phyloP scores from a whole-genome alignment of 345 rosid species.

The Excoecaria agallocha region DNA sequence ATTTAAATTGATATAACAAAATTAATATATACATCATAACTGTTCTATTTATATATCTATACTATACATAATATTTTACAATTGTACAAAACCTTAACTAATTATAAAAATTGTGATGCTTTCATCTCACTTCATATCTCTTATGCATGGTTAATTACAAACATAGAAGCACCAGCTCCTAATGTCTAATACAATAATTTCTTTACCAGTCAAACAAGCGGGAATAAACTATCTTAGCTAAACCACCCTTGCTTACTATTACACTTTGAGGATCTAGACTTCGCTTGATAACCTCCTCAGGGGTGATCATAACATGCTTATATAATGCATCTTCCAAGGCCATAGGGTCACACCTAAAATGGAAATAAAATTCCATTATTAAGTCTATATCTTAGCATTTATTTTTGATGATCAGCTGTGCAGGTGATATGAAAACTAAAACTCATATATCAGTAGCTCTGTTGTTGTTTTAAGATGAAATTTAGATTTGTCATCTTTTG shows the following conservation, averaged over 20 bases:
- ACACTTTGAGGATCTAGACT: slow-evolving; percentile 93
- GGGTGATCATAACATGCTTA: too few species aligned
- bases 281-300: too few species aligned
- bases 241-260: slow-evolving; percentile 70
- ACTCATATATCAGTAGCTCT: slow-evolving; percentile 79
- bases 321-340: slow-evolving; percentile 91
- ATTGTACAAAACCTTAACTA: too few species aligned
- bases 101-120: slow-evolving; percentile 2
- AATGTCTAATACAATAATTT: background rate
- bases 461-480: too few species aligned
- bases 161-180: background rate
- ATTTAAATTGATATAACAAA: too few species aligned
- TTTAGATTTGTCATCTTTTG: slow-evolving; percentile 69
- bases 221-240: slow-evolving; percentile 88
- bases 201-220: slow-evolving; percentile 89
- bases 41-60: too few species aligned
- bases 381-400: background rate
- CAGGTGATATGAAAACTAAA: slow-evolving; percentile 9
- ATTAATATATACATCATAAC: too few species aligned
- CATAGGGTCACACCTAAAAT: slow-evolving; percentile 65
- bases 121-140: slow-evolving; percentile 2
- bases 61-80: too few species aligned
- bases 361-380: background rate
- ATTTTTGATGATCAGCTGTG: slow-evolving; percentile 4
- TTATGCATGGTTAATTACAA: background rate